Percentiles rank a stretch among this genome's conserved stretches.
These are phyloP conservation scores for Geranium brycei DNA, from an alignment of 345 rosid species.

Conservation along the genomic window DNA sequence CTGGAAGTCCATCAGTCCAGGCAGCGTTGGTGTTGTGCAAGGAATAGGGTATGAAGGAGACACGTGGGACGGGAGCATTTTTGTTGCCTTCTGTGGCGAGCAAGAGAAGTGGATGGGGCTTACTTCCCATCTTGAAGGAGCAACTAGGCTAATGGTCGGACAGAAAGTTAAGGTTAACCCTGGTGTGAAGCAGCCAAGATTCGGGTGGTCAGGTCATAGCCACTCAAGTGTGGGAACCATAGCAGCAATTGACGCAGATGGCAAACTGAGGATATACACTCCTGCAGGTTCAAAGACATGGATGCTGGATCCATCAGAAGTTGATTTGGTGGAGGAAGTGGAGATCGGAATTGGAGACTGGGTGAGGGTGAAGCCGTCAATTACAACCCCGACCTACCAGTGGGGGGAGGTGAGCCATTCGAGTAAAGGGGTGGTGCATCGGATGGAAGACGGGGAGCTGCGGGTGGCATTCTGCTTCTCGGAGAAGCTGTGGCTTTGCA, in stretches of 20 bases:
- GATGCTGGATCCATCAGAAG: conserved; percentile 96
- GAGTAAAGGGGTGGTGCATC: conserved; percentile 81
- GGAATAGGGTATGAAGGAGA: conserved; percentile 75
- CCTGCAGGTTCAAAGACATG: conserved; percentile 85
- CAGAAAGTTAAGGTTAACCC: conserved; percentile 66
- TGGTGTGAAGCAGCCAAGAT: conserved; percentile 78
- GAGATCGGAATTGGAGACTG: conserved; percentile 77
- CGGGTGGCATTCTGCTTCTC: conserved; percentile 80
- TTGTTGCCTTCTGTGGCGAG: conserved; percentile 78
- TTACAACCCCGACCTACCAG: conserved; percentile 66
- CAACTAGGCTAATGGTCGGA: conserved; percentile 43
- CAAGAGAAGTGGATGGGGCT: conserved; percentile 88
- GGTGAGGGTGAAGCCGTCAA: conserved; percentile 60
- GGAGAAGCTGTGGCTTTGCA: conserved; percentile 91
- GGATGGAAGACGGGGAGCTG: conserved; percentile 65
- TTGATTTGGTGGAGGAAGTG: conserved; percentile 66
- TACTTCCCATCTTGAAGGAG: conserved; percentile 57
- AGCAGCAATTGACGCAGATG: conserved; percentile 86
- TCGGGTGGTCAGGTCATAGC: conserved; percentile 91
- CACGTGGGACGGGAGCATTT: conserved; percentile 70
- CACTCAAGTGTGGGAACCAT: conserved; percentile 70
- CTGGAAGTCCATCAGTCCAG: conserved; percentile 79
- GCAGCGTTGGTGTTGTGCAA: conserved; percentile 74
- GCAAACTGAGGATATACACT: conserved; percentile 82
- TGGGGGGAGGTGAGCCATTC: conserved; percentile 95